Conservation (phyloP, 1,284 basidiomycete genomes). For the Ceratobasidium sp. region DNA sequence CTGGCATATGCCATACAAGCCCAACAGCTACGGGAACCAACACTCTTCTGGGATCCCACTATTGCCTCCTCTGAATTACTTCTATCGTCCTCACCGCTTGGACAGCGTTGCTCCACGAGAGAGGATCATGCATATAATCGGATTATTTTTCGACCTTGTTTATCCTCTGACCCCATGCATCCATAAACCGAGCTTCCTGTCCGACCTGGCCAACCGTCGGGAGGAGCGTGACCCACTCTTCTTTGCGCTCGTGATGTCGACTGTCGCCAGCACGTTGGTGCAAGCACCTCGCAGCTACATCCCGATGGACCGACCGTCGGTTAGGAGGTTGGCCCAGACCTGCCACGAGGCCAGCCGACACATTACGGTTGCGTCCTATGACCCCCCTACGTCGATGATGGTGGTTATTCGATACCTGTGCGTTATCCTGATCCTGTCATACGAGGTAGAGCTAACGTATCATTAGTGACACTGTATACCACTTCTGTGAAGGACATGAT, state of each 20-base stretch:
- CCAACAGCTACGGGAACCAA: conserved; percentile 45
- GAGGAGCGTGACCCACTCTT: conserved; percentile 87
- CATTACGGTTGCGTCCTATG: conserved; percentile 78
- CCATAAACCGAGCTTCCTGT: conserved; percentile 81
- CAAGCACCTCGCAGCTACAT: conserved; percentile 82
- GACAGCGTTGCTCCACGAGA: conserved; percentile 79
- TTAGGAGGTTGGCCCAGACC: conserved; percentile 76
- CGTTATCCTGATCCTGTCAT: conserved; percentile 48
- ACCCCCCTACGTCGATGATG: conserved; percentile 80
- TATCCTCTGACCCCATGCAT: conserved; percentile 84
- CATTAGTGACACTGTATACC: conserved; percentile 76
- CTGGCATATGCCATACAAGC: conserved; percentile 75
- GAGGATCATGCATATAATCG: conserved; percentile 77
- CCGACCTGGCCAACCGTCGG: conserved; percentile 73
- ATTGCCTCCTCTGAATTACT: conserved; percentile 72
- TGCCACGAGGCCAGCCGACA: conserved; percentile 82
- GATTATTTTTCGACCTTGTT: conserved; percentile 87
- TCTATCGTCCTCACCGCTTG: conserved; percentile 70
- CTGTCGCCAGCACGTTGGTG: conserved; percentile 81
- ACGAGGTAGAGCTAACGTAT: neutral
- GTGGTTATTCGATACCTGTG: conserved; percentile 85
- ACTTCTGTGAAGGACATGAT: conserved; percentile 86
- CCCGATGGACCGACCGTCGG: conserved; percentile 78
- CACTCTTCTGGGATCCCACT: conserved; percentile 55
- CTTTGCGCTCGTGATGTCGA: conserved; percentile 85